Evolutionary conservation across 2,329 filamentous ascomycete genomes (phyloP).

Genomic region (Sporothrix luriei): DNA sequence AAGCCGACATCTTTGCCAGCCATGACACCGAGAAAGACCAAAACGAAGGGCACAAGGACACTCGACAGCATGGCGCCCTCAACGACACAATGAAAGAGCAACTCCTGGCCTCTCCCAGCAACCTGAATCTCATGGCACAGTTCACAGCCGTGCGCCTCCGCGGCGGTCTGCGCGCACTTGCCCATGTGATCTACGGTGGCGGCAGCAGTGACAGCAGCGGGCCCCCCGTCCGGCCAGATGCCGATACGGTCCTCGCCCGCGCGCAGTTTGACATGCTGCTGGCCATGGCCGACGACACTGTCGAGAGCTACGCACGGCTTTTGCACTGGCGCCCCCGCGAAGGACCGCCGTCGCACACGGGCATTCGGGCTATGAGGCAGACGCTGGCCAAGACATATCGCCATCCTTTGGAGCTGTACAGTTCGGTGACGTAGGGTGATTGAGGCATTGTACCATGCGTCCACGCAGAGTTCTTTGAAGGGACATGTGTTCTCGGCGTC

Average conservation of each 20-base stretch:
- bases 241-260: not conserved
- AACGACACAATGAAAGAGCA: not conserved
- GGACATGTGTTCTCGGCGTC: too few relatives aligned
- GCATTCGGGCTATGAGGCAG: not conserved
- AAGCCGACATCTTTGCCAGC: not conserved
- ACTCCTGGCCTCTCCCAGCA: not conserved
- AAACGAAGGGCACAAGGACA: not conserved
- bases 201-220: not conserved
- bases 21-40: not conserved
- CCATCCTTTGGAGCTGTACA: not conserved
- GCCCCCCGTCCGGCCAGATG: not conserved
- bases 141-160: not conserved
- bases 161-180: not conserved
- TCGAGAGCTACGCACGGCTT: not conserved
- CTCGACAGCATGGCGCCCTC: not conserved
- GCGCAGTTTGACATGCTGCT: not conserved
- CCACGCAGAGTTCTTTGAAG: too few relatives aligned
- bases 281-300: not conserved
- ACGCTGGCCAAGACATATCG: not conserved
- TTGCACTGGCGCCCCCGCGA: not conserved
- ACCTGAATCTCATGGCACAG: not conserved
- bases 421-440: not conserved
- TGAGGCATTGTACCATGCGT: too few relatives aligned
- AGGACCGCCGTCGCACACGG: not conserved
- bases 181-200: not conserved